Percentiles rank a stretch among this genome's conserved stretches.
phyloP scores from a whole-genome alignment of 2,329 filamentous ascomycete genomes.

The Ceratocystis lukuohia region DNA sequence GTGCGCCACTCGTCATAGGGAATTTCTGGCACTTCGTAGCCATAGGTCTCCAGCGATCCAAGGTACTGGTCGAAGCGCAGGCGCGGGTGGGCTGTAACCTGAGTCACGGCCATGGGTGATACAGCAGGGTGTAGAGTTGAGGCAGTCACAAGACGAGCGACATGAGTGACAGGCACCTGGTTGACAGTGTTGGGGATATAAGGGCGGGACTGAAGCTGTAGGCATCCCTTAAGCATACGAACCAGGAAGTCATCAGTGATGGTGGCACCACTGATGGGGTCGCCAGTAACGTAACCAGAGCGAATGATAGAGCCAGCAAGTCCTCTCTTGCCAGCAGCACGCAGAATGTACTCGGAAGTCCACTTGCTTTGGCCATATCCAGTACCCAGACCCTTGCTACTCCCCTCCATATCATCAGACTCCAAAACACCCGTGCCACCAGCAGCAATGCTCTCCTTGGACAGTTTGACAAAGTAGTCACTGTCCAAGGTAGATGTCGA shows the following conservation, averaged over 20 bases:
- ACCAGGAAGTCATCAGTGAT: constrained; percentile 87
- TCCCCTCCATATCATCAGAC: constrained; percentile 64
- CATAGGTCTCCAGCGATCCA: constrained; percentile 55
- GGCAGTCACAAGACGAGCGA: constrained; percentile 67
- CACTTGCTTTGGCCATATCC: constrained; percentile 91
- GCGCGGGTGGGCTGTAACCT: constrained; percentile 68
- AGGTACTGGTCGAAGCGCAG: constrained; percentile 68
- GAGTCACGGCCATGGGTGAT: constrained; percentile 40
- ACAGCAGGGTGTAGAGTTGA: constrained; percentile 50
- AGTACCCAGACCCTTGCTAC: constrained; percentile 61
- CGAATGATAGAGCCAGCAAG: constrained; percentile 63
- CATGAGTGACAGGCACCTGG: constrained; percentile 74
- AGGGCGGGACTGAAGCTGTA: constrained; percentile 62
- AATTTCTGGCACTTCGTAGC: constrained; percentile 54
- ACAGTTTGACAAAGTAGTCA: constrained; percentile 65
- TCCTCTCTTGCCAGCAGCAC: constrained; percentile 65
- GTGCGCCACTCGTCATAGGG: constrained; percentile 56
- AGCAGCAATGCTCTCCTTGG: constrained; percentile 44
- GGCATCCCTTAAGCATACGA: constrained; percentile 72
- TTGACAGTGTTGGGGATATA: constrained; percentile 79
- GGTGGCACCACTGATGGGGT: constrained; percentile 53
- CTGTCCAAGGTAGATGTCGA: constrained; percentile 75
- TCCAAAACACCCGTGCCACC: constrained; percentile 57
- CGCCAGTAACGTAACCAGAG: constrained; percentile 73
- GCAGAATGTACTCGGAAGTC: constrained; percentile 57